Conservation (phyloP, 2,329 filamentous ascomycete species). For the Alternaria burnsii region DNA sequence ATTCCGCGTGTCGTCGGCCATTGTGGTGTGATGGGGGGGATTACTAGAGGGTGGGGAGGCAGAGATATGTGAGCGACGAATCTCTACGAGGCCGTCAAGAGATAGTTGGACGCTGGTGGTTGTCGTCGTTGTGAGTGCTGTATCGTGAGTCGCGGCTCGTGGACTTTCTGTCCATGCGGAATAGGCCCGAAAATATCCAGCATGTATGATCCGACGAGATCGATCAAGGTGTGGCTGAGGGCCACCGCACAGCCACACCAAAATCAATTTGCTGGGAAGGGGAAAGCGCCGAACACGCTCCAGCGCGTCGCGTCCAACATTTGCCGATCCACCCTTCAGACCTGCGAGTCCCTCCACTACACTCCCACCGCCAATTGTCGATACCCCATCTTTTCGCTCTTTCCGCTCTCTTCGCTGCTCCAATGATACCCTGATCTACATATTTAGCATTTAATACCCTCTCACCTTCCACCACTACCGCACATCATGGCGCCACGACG, state of each 20-base stretch:
- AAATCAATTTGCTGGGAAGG: slow-evolving; percentile 38
- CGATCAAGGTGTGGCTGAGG: not conserved
- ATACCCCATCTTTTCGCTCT: slow-evolving; percentile 26
- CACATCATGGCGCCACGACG: slow-evolving; percentile 57
- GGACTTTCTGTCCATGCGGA: slow-evolving; percentile 25
- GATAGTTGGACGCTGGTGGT: not conserved
- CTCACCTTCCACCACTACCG: slow-evolving; percentile 22
- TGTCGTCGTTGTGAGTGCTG: slow-evolving; percentile 1
- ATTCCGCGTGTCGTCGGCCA: slow-evolving; percentile 58
- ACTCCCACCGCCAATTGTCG: slow-evolving; percentile 19
- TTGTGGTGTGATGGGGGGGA: slow-evolving; percentile 38
- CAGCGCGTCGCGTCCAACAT: slow-evolving; percentile 34
- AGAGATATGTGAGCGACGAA: not conserved
- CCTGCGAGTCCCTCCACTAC: slow-evolving; percentile 20
- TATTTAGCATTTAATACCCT: slow-evolving; percentile 35
- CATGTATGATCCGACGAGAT: slow-evolving; percentile 28
- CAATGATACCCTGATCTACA: slow-evolving; percentile 45
- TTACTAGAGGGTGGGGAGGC: not conserved
- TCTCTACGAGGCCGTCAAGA: not conserved
- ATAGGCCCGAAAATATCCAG: slow-evolving; percentile 37
- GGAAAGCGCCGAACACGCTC: slow-evolving; percentile 29
- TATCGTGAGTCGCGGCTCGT: slow-evolving; percentile 10
- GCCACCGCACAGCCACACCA: slow-evolving; percentile 18
- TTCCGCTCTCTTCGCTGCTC: slow-evolving; percentile 30
- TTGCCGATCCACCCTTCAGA: slow-evolving; percentile 21